Base-by-base conservation (phyloP, 371 early-diverging fungal species). In the Mortierella sp. region DNA sequence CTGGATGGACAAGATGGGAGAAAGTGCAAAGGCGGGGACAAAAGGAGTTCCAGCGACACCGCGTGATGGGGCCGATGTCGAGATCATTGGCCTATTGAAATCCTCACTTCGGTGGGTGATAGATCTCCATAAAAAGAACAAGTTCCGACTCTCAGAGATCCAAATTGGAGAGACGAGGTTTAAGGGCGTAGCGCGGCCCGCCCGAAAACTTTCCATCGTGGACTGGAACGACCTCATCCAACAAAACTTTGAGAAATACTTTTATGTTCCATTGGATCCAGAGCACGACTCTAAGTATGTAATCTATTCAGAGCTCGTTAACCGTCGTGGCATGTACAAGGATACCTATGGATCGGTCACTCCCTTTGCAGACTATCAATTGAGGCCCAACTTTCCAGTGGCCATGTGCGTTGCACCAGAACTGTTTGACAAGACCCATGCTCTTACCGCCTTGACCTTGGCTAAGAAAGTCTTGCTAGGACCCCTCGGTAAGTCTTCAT, bases 1-100 rank as follows among this genome's bases (percentile, higher is more conserved):
- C 0, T 99, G 98, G 99, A 98, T 98, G 98, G 99, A 98, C 86
- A 98, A 98, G 88, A 98, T 97, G 97, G 99, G 99, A 12, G 97
- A 97, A 77, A 96, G 95, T 28, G 90, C 86, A 37, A 96, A 94
- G 85, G 98, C 99, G 3, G 94, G 95, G 10, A 97, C 90, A 51
- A 91, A 91, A 61, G 99, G 99, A 1, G 77, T 92, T 37, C 99
- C 98, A 0, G 96, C 96, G 0, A 98, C 97, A 2, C 95, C 98
- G 40, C 90, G 98, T 40, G 97, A 99, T 79, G 98, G 99, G 43
- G 95, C 96, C 0, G 92, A 91, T 24, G 87, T 97, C 26, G 98
- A 99, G 85, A 96, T 99, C 70, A 93, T 94, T 37, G 98, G 97
- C 16, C 78, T 99, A 45, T 77, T 93, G 12, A 96, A 97, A 80